Percentiles rank a stretch among this genome's conserved stretches.
Conservation (phyloP, 805 yeast species). For the Metschnikowia arizonensis region DNA sequence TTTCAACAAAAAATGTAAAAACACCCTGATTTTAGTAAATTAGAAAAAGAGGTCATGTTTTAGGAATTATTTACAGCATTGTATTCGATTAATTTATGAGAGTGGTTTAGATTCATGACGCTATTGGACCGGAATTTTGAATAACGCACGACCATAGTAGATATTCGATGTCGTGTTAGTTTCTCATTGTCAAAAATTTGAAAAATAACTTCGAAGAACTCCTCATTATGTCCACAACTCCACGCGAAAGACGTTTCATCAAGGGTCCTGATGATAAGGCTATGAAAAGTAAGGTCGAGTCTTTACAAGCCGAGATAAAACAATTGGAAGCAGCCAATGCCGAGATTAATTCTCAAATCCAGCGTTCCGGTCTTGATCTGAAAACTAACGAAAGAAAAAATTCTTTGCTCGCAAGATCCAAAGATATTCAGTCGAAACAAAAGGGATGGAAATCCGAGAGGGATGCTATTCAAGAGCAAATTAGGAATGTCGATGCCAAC, state of each 20-base stretch:
- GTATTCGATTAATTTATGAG: not conserved
- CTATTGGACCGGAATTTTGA: not conserved
- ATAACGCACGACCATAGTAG: constrained; percentile 8
- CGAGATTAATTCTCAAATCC: constrained; percentile 52
- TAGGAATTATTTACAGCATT: not conserved
- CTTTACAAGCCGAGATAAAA: constrained; percentile 57
- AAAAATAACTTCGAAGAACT: not conserved
- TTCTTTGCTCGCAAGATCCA: constrained; percentile 33
- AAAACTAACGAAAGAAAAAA: constrained; percentile 29
- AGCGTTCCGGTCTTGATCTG: constrained; percentile 34
- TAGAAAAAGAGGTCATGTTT: not conserved
- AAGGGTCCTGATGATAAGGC: constrained; percentile 71
- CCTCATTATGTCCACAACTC: constrained; percentile 16
- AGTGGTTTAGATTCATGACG: not conserved
- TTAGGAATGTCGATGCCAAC: constrained; percentile 63
- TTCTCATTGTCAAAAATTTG: constrained; percentile 1
- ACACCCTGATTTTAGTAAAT: not conserved
- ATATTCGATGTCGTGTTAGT: constrained; percentile 7
- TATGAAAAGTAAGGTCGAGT: constrained; percentile 55
- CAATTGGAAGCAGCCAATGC: constrained; percentile 53
- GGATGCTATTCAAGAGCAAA: constrained; percentile 59
- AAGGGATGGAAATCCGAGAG: constrained; percentile 46
- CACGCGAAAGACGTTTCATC: constrained; percentile 47
- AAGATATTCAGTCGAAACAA: constrained; percentile 43
- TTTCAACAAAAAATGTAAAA: not conserved